Conservation (phyloP, 768 basidiomycete species). For the Lactarius hengduanensis region DNA sequence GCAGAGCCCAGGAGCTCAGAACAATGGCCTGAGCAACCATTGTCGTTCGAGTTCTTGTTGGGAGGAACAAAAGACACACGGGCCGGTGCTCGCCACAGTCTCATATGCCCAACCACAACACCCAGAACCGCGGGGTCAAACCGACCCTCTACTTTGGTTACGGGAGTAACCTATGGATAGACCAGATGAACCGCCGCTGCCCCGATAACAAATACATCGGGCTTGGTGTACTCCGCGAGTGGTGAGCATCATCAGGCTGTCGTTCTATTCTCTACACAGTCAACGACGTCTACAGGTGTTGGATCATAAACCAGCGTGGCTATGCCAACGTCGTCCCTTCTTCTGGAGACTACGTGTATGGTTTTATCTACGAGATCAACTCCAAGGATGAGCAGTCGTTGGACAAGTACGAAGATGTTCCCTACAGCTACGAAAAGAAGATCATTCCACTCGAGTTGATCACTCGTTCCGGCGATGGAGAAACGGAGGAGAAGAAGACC, state of each 20-base stretch:
- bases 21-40: background rate
- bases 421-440: slow-evolving; percentile 12
- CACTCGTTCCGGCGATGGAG: background rate
- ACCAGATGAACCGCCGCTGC: slow-evolving; percentile 26
- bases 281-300: slow-evolving; percentile 14
- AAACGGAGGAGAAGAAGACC: background rate
- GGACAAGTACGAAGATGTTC: slow-evolving; percentile 15
- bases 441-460: slow-evolving; percentile 3
- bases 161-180: slow-evolving; percentile 25
- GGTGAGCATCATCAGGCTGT: slow-evolving; percentile 7
- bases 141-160: slow-evolving; percentile 20
- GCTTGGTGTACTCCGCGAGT: slow-evolving; percentile 6
- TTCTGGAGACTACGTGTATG: slow-evolving; percentile 12
- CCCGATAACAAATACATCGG: slow-evolving; percentile 21
- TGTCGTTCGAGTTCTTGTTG: background rate
- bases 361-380: slow-evolving; percentile 19
- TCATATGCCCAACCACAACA: slow-evolving; percentile 7
- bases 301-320: slow-evolving; percentile 23
- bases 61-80: background rate
- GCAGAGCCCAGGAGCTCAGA: background rate
- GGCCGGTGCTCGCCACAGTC: background rate
- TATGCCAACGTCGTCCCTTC: slow-evolving; percentile 21
- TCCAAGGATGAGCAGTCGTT: slow-evolving; percentile 13
- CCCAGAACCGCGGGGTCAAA: background rate
- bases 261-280: background rate